Base-by-base conservation (phyloP, 306 rosid species). In the Sindora glabra region DNA sequence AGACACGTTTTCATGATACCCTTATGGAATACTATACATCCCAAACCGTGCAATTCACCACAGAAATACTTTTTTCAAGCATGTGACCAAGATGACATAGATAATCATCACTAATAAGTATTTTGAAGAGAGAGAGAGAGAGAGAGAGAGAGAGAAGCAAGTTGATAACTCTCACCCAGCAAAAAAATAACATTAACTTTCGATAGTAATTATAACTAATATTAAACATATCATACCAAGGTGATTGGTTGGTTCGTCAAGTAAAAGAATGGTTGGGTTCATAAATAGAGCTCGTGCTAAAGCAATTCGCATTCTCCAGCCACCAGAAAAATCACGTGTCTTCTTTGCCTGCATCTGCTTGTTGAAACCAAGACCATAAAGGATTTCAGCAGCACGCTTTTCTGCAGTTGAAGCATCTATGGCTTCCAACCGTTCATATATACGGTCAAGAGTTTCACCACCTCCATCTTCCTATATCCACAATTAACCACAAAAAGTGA, bases 221-320 rank as follows among this genome's bases (percentile, higher is more conserved):
- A 6, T 14, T 21, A 18, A 30, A 59, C 14, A 5, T 7, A 60
- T 47, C 61, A 54, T 79, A 86, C 99, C 99, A 14, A 94, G 87
- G 77, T 94, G 99, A 80, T 94, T 94, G 57, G 99, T 94, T 9
- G 99, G 97, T 79, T 94, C 99, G 74, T 94, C 97, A 64, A 94
- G 95, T 34, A 94, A 64, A 62, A 94, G 83, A 77, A 94, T 77
- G 51, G 99, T 94, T 38, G 99, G 99, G 14, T 94, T 94, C 69
- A 94, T 94, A 73, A 94, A 94, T 5, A 94, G 69, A 30, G 99
- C 97, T 24, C 97, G 89, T 23, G 97, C 99, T 68, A 94, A 75
- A 36, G 97, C 97, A 73, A 94, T 94, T 72, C 99, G 86, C 99
- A 94, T 94, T 58, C 99, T 94, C 99, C 99, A 94, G 52, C 99